phyloP scores from a whole-genome alignment of 768 basidiomycete genomes.

The Boletus eberwhitei region DNA sequence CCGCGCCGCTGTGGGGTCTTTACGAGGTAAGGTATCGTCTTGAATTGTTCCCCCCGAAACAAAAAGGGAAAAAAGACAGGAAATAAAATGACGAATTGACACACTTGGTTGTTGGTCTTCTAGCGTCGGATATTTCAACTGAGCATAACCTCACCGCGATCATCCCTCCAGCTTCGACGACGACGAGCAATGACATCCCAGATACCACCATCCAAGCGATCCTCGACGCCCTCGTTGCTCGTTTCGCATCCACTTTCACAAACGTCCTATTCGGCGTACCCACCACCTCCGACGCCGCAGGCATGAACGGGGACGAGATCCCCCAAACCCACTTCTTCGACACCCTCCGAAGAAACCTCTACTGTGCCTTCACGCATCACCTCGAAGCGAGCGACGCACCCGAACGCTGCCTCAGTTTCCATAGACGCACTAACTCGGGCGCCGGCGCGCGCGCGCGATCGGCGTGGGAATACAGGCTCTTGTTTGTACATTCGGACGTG shows the following conservation, averaged over 20 bases:
- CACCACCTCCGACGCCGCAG: no score
- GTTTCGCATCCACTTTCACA: not conserved
- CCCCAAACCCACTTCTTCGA: not conserved
- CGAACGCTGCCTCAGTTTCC: conserved; percentile 1
- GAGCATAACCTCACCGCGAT: not conserved
- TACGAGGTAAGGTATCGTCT: not conserved
- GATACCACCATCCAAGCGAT: not conserved
- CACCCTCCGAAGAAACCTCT: conserved; percentile 2
- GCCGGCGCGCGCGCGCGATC: not conserved
- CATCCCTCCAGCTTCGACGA: not conserved
- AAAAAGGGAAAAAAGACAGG: not conserved
- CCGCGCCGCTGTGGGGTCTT: not conserved
- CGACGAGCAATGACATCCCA: no score
- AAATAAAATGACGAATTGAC: not conserved
- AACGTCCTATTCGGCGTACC: not conserved
- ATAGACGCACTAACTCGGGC: not conserved
- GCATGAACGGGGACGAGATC: not conserved
- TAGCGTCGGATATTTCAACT: not conserved
- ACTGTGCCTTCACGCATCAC: not conserved
- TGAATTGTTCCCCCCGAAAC: not conserved
- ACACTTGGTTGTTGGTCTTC: not conserved
- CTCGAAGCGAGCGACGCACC: not conserved
- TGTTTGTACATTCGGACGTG: not conserved
- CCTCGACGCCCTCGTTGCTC: conserved; percentile 3
- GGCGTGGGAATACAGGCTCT: conserved; percentile 3